Base-by-base conservation (phyloP, 108 stramenopile species). In the Cyclotella sp. region DNA sequence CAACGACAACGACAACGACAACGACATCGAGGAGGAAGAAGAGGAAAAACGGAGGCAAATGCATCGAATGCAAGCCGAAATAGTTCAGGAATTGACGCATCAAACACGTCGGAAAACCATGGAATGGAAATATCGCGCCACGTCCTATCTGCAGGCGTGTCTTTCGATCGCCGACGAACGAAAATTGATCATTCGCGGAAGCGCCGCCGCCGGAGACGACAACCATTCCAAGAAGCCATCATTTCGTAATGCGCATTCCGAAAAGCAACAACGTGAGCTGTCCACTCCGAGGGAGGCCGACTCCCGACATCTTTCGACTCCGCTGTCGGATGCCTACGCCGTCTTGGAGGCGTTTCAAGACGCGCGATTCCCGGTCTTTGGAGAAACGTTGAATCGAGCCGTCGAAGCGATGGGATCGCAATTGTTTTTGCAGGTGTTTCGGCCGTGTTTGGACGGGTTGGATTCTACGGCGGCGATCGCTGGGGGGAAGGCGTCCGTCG, bases 61-160 rank as follows among this genome's bases (percentile, higher is more conserved):
- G 49, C 12, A 24, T 22, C n/a, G 28, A 19, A 71, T 76, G 70
- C 75, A 55, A 58, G 7, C 39, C n/a, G 30, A 44, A 59, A 75
- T 81, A n/a, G 22, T 73, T 13, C 40, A 81, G 42, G 70, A 82
- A 72, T 54, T 82, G 12, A 34, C 24, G 19, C 29, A 28, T 49
- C 53, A 63, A 26, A 39, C 64, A n/a, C 67, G 71, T 43, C 57
- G 82, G 1, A 68, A 73, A 29, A 70, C 51, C 59, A 77, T 70
- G 59, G 82, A 83, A 68, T 57, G 77, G 51, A 34, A 59, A 14
- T 72, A 83, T 58, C 75, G 75, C 18, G 75, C 82, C 60, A 49
- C 57, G 6, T 34, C 59, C 4, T 18, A 70, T 14, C 28, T 75
- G 21, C 72, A 83, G 30, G 47, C 52, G 14, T 83, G 76, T 54